Conservation (phyloP, 768 basidiomycete genomes). For the Lentinula detonsa region DNA sequence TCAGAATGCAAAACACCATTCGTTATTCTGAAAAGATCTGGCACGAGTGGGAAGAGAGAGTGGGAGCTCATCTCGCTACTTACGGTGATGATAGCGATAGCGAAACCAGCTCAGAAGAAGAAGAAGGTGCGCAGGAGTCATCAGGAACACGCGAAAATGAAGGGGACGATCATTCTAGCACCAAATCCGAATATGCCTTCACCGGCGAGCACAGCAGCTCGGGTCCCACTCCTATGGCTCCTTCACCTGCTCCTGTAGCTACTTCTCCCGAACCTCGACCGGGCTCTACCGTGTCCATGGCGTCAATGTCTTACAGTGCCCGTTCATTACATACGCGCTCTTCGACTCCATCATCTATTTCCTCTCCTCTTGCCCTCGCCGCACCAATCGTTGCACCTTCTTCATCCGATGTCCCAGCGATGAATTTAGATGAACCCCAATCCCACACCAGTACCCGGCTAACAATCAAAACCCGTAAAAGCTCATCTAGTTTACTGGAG, state of each 20-base stretch:
- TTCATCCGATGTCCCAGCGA: slow-evolving; percentile 55
- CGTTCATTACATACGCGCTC: slow-evolving; percentile 67
- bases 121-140: slow-evolving; percentile 26
- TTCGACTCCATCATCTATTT: slow-evolving; percentile 84
- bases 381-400: slow-evolving; percentile 75
- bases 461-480: slow-evolving; percentile 59
- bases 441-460: slow-evolving; percentile 18
- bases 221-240: slow-evolving; percentile 6
- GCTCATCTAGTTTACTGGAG: slow-evolving; percentile 56
- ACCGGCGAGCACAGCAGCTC: slow-evolving; percentile 35
- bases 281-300: slow-evolving; percentile 9
- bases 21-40: slow-evolving; percentile 95
- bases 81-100: slow-evolving; percentile 46
- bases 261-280: slow-evolving; percentile 31
- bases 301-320: slow-evolving; percentile 19
- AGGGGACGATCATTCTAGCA: slow-evolving; percentile 52
- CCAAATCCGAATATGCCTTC: slow-evolving; percentile 61
- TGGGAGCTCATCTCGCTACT: slow-evolving; percentile 59
- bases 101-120: slow-evolving; percentile 33
- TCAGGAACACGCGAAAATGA: slow-evolving; percentile 17
- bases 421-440: slow-evolving; percentile 58
- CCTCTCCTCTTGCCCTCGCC: slow-evolving; percentile 81
- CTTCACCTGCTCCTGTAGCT: slow-evolving; percentile 68
- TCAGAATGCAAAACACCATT: slow-evolving; percentile 95
- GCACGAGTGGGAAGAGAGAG: slow-evolving; percentile 93